Evolutionary conservation across 192 early-diverging fungal genomes (phyloP).

Genomic region (Backusella macrospora): DNA sequence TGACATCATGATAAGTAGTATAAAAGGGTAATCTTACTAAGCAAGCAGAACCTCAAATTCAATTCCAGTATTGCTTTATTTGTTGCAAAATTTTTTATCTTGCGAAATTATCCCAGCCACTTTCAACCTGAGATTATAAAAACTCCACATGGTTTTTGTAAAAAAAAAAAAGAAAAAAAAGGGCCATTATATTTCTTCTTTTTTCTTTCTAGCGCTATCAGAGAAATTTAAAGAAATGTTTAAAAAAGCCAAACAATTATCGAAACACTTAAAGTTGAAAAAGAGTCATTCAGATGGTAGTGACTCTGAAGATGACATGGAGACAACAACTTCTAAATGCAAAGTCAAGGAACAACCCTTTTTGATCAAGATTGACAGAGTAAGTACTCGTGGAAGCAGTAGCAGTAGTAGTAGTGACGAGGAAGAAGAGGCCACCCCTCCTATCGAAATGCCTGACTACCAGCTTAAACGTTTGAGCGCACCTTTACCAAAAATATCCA

Average conservation of each 20-base stretch:
- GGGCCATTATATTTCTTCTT: background rate
- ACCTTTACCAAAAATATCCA: background rate
- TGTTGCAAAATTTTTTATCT: background rate
- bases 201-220: background rate
- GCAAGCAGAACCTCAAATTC: background rate
- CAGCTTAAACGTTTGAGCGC: background rate
- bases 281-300: background rate
- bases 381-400: background rate
- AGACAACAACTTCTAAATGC: background rate
- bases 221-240: background rate
- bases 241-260: constrained; percentile 15
- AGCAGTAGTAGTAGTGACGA: background rate
- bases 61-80: background rate
- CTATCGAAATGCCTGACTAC: background rate
- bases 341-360: background rate
- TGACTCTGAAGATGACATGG: constrained; percentile 2
- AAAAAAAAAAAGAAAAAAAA: background rate
- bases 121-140: background rate
- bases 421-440: background rate
- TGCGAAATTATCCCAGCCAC: constrained; percentile 6
- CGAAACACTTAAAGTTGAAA: constrained; percentile 7
- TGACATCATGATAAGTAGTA: no score
- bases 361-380: constrained; percentile 1
- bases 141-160: background rate
- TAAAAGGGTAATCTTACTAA: background rate